Evolutionary conservation across 768 basidiomycete species (phyloP).

Genomic region (Mycena indigotica): DNA sequence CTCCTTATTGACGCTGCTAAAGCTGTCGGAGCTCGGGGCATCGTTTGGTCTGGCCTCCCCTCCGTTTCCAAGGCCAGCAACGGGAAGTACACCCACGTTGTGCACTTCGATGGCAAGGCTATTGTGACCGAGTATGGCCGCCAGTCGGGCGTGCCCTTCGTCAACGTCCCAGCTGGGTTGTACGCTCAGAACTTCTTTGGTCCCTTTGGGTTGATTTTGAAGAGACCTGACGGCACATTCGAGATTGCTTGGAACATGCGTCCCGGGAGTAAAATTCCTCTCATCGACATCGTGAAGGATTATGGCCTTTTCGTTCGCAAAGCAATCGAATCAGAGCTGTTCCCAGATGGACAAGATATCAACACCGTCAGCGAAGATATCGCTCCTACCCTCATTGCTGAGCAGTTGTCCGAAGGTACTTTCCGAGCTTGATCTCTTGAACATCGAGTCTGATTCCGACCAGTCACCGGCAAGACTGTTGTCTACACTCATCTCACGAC

Average conservation of each 20-base stretch:
- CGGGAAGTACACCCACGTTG: conserved; percentile 17
- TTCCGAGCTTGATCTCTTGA: not conserved
- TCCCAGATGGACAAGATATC: conserved; percentile 11
- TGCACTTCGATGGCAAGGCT: conserved; percentile 20
- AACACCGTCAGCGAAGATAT: conserved; percentile 13
- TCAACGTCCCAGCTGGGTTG: conserved; percentile 14
- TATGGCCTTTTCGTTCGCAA: conserved; percentile 19
- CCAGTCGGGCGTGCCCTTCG: conserved; percentile 10
- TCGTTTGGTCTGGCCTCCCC: conserved; percentile 20
- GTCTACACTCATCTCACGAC: not conserved
- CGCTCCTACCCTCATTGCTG: conserved; percentile 5
- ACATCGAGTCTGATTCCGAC: not conserved
- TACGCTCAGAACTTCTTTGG: conserved; percentile 16
- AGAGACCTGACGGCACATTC: conserved; percentile 3
- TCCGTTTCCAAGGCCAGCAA: conserved; percentile 7
- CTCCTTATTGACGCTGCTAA: conserved; percentile 17
- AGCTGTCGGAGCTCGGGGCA: conserved; percentile 3
- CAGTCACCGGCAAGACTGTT: not conserved
- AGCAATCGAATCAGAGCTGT: conserved; percentile 15
- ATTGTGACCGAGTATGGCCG: conserved; percentile 13
- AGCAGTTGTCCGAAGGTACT: not conserved
- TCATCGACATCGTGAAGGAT: conserved; percentile 16
- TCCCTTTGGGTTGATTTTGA: not conserved
- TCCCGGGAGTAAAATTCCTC: conserved; percentile 13
- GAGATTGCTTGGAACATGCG: conserved; percentile 13